A percentile compares a stretch with the other conserved stretches of the same genome.
Evolutionary conservation across 441 rosid genomes (phyloP).

Genomic region (Lepidium campestre): DNA sequence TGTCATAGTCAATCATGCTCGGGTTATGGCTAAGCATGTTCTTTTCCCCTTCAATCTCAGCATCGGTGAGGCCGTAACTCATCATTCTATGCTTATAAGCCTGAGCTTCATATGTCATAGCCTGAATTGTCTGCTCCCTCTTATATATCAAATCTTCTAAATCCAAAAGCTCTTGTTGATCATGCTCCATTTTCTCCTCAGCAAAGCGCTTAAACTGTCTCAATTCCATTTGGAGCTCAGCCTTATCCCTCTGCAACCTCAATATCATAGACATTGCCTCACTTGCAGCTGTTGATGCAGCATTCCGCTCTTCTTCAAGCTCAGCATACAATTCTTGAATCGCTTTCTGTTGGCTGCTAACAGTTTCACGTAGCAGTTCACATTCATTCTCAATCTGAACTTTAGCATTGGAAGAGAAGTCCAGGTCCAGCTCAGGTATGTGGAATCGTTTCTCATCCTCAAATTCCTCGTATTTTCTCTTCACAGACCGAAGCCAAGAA

Average conservation of each 20-base stretch:
- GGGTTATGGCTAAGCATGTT: slow-evolving; percentile 31
- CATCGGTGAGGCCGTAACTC: slow-evolving; percentile 76
- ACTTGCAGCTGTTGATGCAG: slow-evolving; percentile 85
- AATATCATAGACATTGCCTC: slow-evolving; percentile 99
- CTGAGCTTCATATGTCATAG: slow-evolving; percentile 73
- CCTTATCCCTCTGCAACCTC: slow-evolving; percentile 95
- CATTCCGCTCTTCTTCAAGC: slow-evolving; percentile 92
- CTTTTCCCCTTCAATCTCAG: slow-evolving; percentile 61
- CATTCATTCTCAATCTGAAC: slow-evolving; percentile 82
- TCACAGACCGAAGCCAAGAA: slow-evolving; percentile 65
- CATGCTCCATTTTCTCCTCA: slow-evolving; percentile 94
- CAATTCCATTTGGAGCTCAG: slow-evolving; percentile 86
- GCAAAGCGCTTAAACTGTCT: slow-evolving; percentile 87
- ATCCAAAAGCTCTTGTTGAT: slow-evolving; percentile 64
- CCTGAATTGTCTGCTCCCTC: slow-evolving; percentile 81
- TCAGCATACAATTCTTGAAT: slow-evolving; percentile 65
- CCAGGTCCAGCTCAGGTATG: slow-evolving; percentile 52
- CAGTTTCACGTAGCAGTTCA: slow-evolving; percentile 63
- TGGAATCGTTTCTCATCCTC: slow-evolving; percentile 38
- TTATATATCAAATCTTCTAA: slow-evolving; percentile 82
- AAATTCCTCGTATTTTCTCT: slow-evolving; percentile 64
- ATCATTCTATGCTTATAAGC: slow-evolving; percentile 92
- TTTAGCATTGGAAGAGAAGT: slow-evolving; percentile 47
- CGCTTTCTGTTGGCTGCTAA: slow-evolving; percentile 62
- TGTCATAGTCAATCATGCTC: slow-evolving; percentile 38